Base-by-base conservation (phyloP, 192 early-diverging fungal genomes). In the Radiomyces spectabilis region DNA sequence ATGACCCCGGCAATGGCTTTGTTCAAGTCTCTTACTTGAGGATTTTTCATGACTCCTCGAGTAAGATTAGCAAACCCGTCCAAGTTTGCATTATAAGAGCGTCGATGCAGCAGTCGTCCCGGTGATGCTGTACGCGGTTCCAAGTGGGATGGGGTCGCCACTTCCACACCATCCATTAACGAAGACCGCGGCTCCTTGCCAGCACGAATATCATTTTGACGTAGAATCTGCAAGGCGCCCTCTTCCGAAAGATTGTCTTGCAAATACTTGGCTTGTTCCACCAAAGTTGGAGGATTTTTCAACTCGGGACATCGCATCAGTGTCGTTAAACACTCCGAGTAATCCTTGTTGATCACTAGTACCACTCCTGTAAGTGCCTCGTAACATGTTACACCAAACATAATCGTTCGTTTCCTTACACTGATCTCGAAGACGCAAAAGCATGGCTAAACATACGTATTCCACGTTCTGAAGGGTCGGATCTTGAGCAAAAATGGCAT, bases 401-500 rank as follows among this genome's bases (percentile, higher is more conserved):
- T 22, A 71, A n/a, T n/a, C n/a, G n/a, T 22, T 26, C 10, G 24
- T 44, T 35, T 5, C 5, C 87, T 55, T 66, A 90, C 87, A 64
- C 6, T 88, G 74, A 49, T 81, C 70, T 31, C 84, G 71, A 42
- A 92, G 79, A 19, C 72, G 66, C 16, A 90, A 37, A 19, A 98
- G 62, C 54, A 98, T 57, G 4, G 85, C 85, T 3, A 93, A 55
- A 30, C 82, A 84, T 4, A 95, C 59, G 80, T 87, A 95, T 38
- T 95, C 92, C 8, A 84, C 87, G 30, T 95, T 77, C 18, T 77
- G 75, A 25, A 95, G 65, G 22, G 80, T 81, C 1, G 78, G 64
- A 61, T 88, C 86, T 44, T 94, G 83, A 12, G 89, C 87, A 68
- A 96, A 86, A 22, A 98, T 73, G n/a, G 82, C 85, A 51, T 94